phyloP scores from a whole-genome alignment of 139 green algal genomes.

The Chlorella sp. region DNA sequence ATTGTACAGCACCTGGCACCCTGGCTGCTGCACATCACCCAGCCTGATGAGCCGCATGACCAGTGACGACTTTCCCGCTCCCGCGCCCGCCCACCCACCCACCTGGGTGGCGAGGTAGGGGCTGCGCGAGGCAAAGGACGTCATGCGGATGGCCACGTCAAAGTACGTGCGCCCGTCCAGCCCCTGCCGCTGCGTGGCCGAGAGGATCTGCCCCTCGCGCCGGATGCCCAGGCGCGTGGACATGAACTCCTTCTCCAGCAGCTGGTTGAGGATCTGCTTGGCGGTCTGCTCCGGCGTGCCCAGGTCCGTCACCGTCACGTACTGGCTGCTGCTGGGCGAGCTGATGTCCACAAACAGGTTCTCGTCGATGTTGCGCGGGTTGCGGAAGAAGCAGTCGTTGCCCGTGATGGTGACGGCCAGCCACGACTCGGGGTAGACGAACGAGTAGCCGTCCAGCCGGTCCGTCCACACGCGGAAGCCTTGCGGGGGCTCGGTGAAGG shows the following conservation, averaged over 20 bases:
- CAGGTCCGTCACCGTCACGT: slow-evolving; percentile 64
- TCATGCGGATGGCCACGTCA: slow-evolving; percentile 48
- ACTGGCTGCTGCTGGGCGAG: slow-evolving; percentile 74
- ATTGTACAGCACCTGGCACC: too few species aligned
- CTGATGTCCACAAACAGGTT: slow-evolving; percentile 90
- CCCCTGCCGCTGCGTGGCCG: slow-evolving; percentile 16
- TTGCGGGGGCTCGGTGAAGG: slow-evolving; percentile 25
- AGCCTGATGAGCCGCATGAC: too few species aligned
- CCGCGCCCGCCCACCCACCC: too few species aligned
- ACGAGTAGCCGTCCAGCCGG: slow-evolving; percentile 83
- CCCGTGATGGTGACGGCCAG: slow-evolving; percentile 64
- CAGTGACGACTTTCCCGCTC: too few species aligned
- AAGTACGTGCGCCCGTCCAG: slow-evolving; percentile 36
- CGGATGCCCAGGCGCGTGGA: slow-evolving; percentile 77
- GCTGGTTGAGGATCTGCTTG: slow-evolving; percentile 57
- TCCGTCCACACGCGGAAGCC: slow-evolving; percentile 58
- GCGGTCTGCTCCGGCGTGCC: slow-evolving; percentile 74
- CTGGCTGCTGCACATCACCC: too few species aligned
- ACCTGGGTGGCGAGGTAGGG: slow-evolving; percentile 63
- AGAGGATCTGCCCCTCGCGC: slow-evolving; percentile 35
- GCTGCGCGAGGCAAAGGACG: slow-evolving; percentile 71
- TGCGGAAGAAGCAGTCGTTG: slow-evolving; percentile 88
- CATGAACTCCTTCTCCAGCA: slow-evolving; percentile 91
- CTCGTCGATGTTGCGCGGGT: slow-evolving; percentile 78
- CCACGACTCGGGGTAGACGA: slow-evolving; percentile 56